Evolutionary conservation across 352 stramenopile genomes (phyloP).

Genomic region (Phytophthora capsici): DNA sequence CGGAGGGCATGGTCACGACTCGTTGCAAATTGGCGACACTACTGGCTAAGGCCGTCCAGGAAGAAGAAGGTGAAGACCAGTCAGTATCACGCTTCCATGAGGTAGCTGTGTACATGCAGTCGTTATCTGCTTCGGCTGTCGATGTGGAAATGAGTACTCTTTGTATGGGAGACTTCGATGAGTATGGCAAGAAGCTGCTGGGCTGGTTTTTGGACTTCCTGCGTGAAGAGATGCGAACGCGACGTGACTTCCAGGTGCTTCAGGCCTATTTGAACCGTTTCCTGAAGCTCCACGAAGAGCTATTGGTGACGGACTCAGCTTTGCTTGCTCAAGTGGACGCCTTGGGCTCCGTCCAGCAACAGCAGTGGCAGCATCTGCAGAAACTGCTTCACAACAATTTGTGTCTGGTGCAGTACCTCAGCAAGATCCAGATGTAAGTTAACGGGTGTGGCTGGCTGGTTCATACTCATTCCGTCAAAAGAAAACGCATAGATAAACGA

Average conservation of each 20-base stretch:
- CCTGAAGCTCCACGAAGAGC: constrained; percentile 83
- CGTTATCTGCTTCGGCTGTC: constrained; percentile 72
- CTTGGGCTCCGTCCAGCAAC: constrained; percentile 66
- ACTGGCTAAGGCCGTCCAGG: constrained; percentile 45
- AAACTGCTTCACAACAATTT: constrained; percentile 87
- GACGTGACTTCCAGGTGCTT: constrained; percentile 78
- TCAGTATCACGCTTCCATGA: constrained; percentile 45
- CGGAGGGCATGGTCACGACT: constrained; percentile 68
- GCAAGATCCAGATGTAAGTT: constrained; percentile 89
- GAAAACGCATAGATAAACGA: constrained; percentile 30
- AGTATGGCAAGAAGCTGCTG: constrained; percentile 70
- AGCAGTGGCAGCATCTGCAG: constrained; percentile 84
- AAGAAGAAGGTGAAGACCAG: constrained; percentile 17
- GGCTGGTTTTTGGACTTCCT: constrained; percentile 73
- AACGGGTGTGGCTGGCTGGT: background rate
- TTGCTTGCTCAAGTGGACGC: constrained; percentile 65
- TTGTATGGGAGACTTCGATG: constrained; percentile 86
- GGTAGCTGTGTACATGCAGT: constrained; percentile 72
- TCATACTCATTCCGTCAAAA: constrained; percentile 9
- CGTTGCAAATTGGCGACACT: constrained; percentile 76
- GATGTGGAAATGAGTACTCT: constrained; percentile 86
- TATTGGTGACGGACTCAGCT: constrained; percentile 60
- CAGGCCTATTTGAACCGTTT: constrained; percentile 89
- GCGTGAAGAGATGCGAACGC: constrained; percentile 67
- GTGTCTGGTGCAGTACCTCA: constrained; percentile 88